Base-by-base conservation (phyloP, 495 filamentous ascomycete genomes). In the Trichoderma asperelloides region DNA sequence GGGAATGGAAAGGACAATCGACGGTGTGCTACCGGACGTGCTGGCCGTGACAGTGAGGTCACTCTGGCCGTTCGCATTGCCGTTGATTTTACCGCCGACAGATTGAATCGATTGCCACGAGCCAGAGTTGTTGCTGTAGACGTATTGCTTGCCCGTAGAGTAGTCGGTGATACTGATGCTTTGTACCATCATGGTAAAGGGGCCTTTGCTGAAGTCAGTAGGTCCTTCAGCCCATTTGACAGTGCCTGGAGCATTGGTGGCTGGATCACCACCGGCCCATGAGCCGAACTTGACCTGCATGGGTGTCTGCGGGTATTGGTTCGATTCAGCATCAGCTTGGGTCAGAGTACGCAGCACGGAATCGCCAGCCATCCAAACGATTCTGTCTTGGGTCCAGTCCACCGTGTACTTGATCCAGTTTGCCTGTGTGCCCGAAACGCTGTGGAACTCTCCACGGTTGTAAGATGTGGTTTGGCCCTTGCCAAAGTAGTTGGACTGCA, bases 401-500 rank as follows among this genome's bases (percentile, higher is more conserved):
- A 96, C 87, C n/a, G 86, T 90, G 77, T 97, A 98, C 67, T 88
- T 97, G 79, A 95, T 86, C 75, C 87, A 97, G 3, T 83, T 77
- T 37, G 76, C 82, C 69, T 92, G 87, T 70, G 85, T 87, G 63
- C 82, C 76, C 62, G 85, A 74, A 18, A 84, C 72, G 71, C 89
- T 85, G 71, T 86, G 85, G 75, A 88, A 93, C 45, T 87, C 82
- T 21, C 87, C 93, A 57, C 91, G 91, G 74, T 90, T 85, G 74
- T 89, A 93, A 12, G 84, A 82, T 15, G 77, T 79, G 0, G 88
- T 90, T 65, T 91, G 87, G 16, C 94, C 95, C 79, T 97, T 96
- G 74, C 91, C 89, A 74, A 94, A 98, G 80, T 93, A 98, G 79
- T 98, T 97, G 74, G 86, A 89, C 78, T 97, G 91, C 16, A 96